phyloP scores from a whole-genome alignment of 768 basidiomycete genomes.

The Gautieria morchelliformis region DNA sequence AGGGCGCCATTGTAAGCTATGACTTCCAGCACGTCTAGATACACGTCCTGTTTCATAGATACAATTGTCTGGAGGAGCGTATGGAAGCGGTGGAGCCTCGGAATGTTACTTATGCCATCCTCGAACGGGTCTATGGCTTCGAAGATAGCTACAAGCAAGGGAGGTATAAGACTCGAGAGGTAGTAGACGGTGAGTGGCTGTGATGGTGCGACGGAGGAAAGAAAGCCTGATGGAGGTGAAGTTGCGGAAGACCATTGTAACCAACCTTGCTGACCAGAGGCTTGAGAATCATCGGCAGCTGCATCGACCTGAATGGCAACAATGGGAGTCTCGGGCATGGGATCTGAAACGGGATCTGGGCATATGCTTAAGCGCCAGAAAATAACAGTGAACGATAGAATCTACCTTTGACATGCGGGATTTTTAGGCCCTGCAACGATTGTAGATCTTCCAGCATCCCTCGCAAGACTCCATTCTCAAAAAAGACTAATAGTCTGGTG shows the following conservation, averaged over 20 bases:
- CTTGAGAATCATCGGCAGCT: slow-evolving; percentile 5
- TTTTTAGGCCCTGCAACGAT: slow-evolving; percentile 16
- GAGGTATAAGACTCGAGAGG: slow-evolving; percentile 51
- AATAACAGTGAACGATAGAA: background rate
- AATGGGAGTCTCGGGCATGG: slow-evolving; percentile 19
- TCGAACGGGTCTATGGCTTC: slow-evolving; percentile 38
- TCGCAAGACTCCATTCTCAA: slow-evolving; percentile 52
- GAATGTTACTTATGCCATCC: slow-evolving; percentile 19
- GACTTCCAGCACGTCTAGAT: slow-evolving; percentile 62
- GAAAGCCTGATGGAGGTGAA: slow-evolving; percentile 7
- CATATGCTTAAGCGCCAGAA: slow-evolving; percentile 1
- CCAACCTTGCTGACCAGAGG: slow-evolving; percentile 12
- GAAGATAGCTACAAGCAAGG: slow-evolving; percentile 52
- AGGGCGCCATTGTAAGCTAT: slow-evolving; percentile 53
- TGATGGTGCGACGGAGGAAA: slow-evolving; percentile 47
- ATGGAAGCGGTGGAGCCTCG: slow-evolving; percentile 39
- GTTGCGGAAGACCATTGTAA: slow-evolving; percentile 15
- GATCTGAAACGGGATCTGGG: slow-evolving; percentile 9
- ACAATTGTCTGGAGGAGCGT: slow-evolving; percentile 46
- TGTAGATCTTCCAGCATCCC: slow-evolving; percentile 40
- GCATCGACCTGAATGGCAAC: slow-evolving; percentile 16
- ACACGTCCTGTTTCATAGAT: slow-evolving; percentile 53
- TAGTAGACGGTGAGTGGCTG: slow-evolving; percentile 49
- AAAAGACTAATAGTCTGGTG: slow-evolving; percentile 53
- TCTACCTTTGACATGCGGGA: background rate